phyloP scores from a whole-genome alignment of 306 rosid genomes.

The Astragalus glycyphyllos region DNA sequence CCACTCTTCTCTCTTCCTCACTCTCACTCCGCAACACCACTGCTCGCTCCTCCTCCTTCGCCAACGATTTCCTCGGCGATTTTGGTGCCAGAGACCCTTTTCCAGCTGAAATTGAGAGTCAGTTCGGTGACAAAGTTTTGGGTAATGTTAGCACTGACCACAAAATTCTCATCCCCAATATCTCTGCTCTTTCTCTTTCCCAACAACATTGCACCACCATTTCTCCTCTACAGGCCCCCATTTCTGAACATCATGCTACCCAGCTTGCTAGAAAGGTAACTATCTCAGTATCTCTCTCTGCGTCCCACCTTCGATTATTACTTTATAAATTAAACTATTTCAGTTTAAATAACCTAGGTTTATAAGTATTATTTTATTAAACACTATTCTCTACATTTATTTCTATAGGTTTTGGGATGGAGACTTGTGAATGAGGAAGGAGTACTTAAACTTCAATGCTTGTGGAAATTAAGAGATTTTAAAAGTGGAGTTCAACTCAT shows the following conservation, averaged over 20 bases:
- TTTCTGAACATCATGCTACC: constrained; percentile 62
- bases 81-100: constrained; percentile 92
- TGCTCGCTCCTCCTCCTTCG: constrained; percentile 17
- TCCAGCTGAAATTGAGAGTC: constrained; percentile 82
- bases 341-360: too few species aligned
- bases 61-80: constrained; percentile 61
- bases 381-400: constrained; percentile 26
- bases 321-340: too few species aligned
- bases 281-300: too few species aligned
- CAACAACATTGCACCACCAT: constrained; percentile 60
- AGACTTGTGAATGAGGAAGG: constrained; percentile 71
- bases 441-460: constrained; percentile 68
- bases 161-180: constrained; percentile 82
- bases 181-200: constrained; percentile 71
- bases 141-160: constrained; percentile 68
- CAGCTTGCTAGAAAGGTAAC: constrained; percentile 65
- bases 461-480: constrained; percentile 92
- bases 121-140: constrained; percentile 78
- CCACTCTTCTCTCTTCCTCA: neutral
- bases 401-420: constrained; percentile 85
- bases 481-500: constrained; percentile 77
- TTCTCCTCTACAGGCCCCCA: constrained; percentile 63
- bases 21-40: neutral
- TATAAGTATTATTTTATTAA: too few species aligned
- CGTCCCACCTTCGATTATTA: too few species aligned